These are phyloP conservation scores for Pneumocystis wakefieldiae DNA, from an alignment of 1,139 yeast species.

Conservation along the genomic window DNA sequence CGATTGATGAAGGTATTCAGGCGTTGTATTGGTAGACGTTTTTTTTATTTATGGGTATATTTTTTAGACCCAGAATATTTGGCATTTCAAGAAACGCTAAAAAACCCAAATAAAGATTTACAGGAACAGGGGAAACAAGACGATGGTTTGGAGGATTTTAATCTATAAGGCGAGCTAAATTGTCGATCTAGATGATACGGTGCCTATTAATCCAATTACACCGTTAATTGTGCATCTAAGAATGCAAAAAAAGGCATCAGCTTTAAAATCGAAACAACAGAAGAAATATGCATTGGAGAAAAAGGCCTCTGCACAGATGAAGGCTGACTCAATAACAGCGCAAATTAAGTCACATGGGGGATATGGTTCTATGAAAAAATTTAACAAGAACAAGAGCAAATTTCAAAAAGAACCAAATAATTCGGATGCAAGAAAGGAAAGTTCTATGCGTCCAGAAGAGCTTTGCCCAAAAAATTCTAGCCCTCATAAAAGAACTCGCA, in stretches of 20 bases:
- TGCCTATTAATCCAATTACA: slow-evolving; percentile 3
- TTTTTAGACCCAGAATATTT: slow-evolving; percentile 13
- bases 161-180: neutral
- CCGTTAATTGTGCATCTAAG: slow-evolving; percentile 13
- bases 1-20: slow-evolving; percentile 12
- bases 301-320: neutral
- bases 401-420: neutral
- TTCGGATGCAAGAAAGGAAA: neutral
- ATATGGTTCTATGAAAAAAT: neutral
- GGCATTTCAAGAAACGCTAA: slow-evolving; percentile 12
- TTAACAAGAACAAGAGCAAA: neutral
- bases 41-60: neutral
- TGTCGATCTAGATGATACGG: neutral
- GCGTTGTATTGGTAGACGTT: neutral
- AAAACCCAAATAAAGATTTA: neutral
- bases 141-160: neutral
- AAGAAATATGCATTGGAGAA: neutral
- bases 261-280: neutral
- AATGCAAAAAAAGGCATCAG: slow-evolving; percentile 6
- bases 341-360: neutral
- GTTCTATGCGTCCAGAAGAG: neutral
- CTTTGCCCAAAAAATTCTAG: neutral
- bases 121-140: slow-evolving; percentile 3
- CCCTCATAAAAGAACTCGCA: neutral
- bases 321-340: neutral